phyloP scores from a whole-genome alignment of 257 asterid genomes.

The Capsicum pubescens region DNA sequence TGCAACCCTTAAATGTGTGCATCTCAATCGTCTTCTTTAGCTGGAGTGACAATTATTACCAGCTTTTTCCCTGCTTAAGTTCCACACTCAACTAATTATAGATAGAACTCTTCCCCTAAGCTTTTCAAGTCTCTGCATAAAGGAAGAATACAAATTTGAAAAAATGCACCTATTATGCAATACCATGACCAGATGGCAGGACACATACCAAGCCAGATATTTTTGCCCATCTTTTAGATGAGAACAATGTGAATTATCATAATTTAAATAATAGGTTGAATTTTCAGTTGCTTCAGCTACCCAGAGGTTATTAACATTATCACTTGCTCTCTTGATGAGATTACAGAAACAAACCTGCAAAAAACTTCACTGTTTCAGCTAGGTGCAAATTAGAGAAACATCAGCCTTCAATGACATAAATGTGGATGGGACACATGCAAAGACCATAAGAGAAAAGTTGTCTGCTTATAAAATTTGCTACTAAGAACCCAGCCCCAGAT shows the following conservation, averaged over 20 bases:
- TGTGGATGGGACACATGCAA: not conserved
- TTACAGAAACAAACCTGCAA: conserved; percentile 86
- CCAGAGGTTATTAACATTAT: conserved; percentile 74
- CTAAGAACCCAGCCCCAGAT: not conserved
- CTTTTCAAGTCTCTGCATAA: conserved; percentile 30
- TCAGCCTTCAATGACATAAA: not conserved
- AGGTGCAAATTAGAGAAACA: conserved; percentile 18
- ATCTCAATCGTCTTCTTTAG: not conserved
- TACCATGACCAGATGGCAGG: conserved; percentile 21
- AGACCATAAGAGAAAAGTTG: conserved; percentile 15
- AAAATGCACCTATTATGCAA: not conserved
- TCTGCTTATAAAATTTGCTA: not conserved
- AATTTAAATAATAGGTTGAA: too few relatives aligned
- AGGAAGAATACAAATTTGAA: conserved; percentile 27
- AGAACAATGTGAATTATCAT: too few relatives aligned
- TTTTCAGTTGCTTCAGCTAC: conserved; percentile 94
- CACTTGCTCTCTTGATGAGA: conserved; percentile 81
- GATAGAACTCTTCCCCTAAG: conserved; percentile 62
- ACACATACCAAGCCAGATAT: conserved; percentile 60
- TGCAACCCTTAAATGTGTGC: not conserved
- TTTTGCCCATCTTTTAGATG: too few relatives aligned
- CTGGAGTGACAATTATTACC: not conserved
- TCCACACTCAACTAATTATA: conserved; percentile 46
- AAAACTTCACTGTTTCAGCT: conserved; percentile 20
- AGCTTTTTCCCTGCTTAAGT: not conserved